These are phyloP conservation scores for Marasmius sp. DNA, from an alignment of 1,284 basidiomycete genomes.

Conservation along the genomic window DNA sequence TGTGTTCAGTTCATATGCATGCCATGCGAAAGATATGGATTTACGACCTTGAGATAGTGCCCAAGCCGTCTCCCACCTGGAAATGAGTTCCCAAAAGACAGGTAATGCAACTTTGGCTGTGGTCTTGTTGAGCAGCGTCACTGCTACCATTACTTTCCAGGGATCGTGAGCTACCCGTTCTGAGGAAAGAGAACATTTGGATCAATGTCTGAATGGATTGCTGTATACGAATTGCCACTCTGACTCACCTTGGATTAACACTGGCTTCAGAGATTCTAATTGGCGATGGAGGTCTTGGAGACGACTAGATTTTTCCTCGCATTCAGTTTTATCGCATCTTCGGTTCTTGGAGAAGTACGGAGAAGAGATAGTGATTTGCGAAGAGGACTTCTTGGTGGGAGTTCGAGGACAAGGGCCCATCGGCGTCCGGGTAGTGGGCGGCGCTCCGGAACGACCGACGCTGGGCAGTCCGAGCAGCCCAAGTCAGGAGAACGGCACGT, in stretches of 20 bases:
- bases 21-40: slow-evolving; percentile 1
- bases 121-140: slow-evolving; percentile 58
- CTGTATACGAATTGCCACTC: not conserved
- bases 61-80: slow-evolving; percentile 52
- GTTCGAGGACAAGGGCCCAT: not conserved
- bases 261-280: slow-evolving; percentile 33
- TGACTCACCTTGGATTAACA: slow-evolving; percentile 41
- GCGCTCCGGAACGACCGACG: no score
- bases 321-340: no score
- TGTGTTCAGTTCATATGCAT: not conserved
- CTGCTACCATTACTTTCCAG: slow-evolving; percentile 55
- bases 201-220: not conserved
- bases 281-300: slow-evolving; percentile 17
- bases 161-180: slow-evolving; percentile 48
- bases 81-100: slow-evolving; percentile 52
- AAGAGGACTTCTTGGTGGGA: not conserved
- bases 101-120: slow-evolving; percentile 51
- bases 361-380: not conserved
- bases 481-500: not conserved
- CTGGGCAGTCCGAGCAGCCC: no score
- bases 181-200: slow-evolving; percentile 17
- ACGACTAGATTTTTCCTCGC: no score
- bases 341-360: not conserved
- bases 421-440: not conserved
- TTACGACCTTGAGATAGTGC: slow-evolving; percentile 47